These are phyloP conservation scores for Sclerotinia sclerotiorum DNA, from an alignment of 2,329 filamentous ascomycete species.

Conservation along the genomic window DNA sequence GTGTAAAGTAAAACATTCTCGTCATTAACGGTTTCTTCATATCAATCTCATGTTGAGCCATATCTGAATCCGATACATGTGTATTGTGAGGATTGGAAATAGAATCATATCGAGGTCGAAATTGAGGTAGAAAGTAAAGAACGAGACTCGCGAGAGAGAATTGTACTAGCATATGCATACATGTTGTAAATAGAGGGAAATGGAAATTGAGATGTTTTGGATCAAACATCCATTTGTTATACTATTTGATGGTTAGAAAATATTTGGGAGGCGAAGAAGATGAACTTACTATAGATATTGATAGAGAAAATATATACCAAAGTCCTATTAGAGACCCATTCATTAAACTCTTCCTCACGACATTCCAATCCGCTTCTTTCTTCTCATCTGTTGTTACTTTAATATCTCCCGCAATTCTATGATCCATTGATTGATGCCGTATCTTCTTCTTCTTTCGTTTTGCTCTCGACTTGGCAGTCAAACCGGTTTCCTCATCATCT, in stretches of 20 bases:
- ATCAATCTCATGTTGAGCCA: constrained; percentile 37
- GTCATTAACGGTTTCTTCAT: constrained; percentile 66
- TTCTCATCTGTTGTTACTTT: constrained; percentile 69
- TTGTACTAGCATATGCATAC: constrained; percentile 93
- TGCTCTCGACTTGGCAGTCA: constrained; percentile 71
- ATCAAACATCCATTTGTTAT: constrained; percentile 99
- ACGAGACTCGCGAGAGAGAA: constrained; percentile 77
- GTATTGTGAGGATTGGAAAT: constrained; percentile 40
- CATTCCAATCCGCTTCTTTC: constrained; percentile 71
- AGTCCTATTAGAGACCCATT: constrained; percentile 80
- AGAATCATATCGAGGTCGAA: constrained; percentile 63
- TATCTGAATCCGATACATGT: constrained; percentile 36
- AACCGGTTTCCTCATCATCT: constrained; percentile 86
- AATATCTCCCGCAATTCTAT: constrained; percentile 62
- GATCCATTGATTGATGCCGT: constrained; percentile 67
- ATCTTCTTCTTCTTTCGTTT: constrained; percentile 66
- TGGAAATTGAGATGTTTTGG: constrained; percentile 81
- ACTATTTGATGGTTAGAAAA: constrained; percentile 51
- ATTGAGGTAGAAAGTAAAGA: constrained; percentile 76
- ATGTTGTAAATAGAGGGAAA: constrained; percentile 88
- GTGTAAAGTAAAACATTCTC: constrained; percentile 84
- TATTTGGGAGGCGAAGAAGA: neutral
- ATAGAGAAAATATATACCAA: constrained; percentile 90
- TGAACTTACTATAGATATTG: constrained; percentile 77
- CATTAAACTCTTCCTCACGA: constrained; percentile 66